phyloP scores from a whole-genome alignment of 176 grass and related monocot genomes.

The Rhynchospora pubera region DNA sequence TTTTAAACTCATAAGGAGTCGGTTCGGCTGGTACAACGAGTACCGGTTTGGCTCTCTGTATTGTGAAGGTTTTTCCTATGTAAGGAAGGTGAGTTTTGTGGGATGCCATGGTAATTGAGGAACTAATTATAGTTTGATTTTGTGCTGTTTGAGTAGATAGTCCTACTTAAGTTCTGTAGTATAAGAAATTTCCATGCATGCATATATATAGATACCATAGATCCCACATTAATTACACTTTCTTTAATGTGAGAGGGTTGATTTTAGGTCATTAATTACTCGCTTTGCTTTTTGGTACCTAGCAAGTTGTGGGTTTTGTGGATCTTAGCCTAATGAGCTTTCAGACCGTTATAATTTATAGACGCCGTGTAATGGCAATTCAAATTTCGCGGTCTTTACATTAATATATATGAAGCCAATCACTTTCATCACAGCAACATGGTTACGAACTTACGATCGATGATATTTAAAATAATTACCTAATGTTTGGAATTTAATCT shows the following conservation, averaged over 20 bases:
- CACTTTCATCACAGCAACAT: not conserved
- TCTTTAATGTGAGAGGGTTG: slow-evolving; percentile 3
- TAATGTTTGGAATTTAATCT: too few relatives aligned
- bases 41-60: not conserved
- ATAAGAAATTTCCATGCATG: not conserved
- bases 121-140: not conserved
- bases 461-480: too few relatives aligned
- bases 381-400: too few relatives aligned
- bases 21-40: slow-evolving; percentile 33
- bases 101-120: slow-evolving; percentile 7
- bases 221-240: not conserved
- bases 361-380: too few relatives aligned
- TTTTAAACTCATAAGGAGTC: slow-evolving; percentile 44
- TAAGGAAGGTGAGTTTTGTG: not conserved
- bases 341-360: not conserved
- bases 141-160: not conserved
- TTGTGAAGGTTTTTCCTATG: not conserved
- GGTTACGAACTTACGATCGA: too few relatives aligned
- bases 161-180: not conserved
- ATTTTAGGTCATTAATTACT: not conserved
- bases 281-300: not conserved
- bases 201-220: not conserved
- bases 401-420: not conserved
- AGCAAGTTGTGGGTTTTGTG: not conserved
- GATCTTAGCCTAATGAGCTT: not conserved